These are phyloP conservation scores for Notholithocarpus densiflorus DNA, from an alignment of 306 rosid species.

Conservation along the genomic window DNA sequence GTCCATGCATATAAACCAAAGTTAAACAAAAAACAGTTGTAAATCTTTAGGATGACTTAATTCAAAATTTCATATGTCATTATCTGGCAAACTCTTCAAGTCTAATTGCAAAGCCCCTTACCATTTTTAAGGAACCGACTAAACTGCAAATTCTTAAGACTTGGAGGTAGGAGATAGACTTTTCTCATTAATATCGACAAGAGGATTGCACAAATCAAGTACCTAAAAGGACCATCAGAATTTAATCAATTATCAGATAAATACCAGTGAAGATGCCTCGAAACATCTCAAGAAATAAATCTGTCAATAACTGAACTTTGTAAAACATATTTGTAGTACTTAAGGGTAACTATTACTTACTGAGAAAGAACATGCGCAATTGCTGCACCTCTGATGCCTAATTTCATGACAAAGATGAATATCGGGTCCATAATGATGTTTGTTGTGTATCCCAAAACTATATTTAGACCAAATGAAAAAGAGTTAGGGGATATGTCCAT, in stretches of 20 bases:
- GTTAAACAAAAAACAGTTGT: neutral
- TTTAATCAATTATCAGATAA: too few species aligned
- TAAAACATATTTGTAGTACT: slow-evolving; percentile 2
- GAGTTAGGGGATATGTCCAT: neutral
- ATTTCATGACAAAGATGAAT: slow-evolving; percentile 59
- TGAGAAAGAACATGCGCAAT: slow-evolving; percentile 90
- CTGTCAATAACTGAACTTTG: neutral
- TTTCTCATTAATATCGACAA: slow-evolving; percentile 52
- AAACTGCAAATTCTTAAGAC: slow-evolving; percentile 69
- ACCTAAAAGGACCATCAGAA: slow-evolving; percentile 41
- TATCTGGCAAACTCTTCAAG: too few species aligned
- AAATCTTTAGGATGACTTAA: too few species aligned
- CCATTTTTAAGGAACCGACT: slow-evolving; percentile 84
- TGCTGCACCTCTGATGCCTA: slow-evolving; percentile 95
- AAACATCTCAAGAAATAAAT: neutral
- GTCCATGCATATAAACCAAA: neutral
- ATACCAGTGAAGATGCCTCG: neutral
- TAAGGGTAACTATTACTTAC: slow-evolving; percentile 45
- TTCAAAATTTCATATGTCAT: too few species aligned
- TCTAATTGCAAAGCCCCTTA: slow-evolving; percentile 12
- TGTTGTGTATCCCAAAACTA: slow-evolving; percentile 65
- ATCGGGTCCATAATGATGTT: slow-evolving; percentile 78
- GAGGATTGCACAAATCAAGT: slow-evolving; percentile 66
- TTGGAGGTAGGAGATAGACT: slow-evolving; percentile 73
- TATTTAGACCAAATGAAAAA: neutral